Evolutionary conservation across 1,139 yeast species (phyloP), one percentile per base, ranked within the genome.

Genomic region (Hyphopichia fennica): DNA sequence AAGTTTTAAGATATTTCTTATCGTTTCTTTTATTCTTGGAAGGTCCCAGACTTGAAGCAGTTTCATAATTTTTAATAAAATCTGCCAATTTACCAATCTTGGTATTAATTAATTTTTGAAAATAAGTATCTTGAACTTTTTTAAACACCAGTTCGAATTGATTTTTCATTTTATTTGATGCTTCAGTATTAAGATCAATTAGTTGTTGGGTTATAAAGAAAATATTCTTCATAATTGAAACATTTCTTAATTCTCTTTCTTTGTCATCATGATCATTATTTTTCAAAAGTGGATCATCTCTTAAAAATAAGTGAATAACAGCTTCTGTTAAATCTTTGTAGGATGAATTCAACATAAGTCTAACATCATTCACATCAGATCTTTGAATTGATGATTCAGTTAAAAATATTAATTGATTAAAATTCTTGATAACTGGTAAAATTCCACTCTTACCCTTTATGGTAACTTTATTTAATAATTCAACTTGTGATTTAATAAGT

Each of bases 1-100:
- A 67, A 31, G 83, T 76, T 48, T 76, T 79, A 45, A 88, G 66
- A 19, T 79, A 75, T 39, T 80, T 75, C 52, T 77, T 76, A 47
- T 80, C 82, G 51, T 81, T 84, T 20, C 85, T 82, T 50, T 83
- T 85, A 47, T 84, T 80, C 48, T 73, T 77, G 1, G 84, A 74
- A 35, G 63, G 62, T 41, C 62, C 64, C 34, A 72, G 69, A 36
- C 71, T 75, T 5, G 72, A 58, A 20, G 82, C 61, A 2, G 77
- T 72, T 42, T 83, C 84, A 39, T 85, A 80, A 36, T 83, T 88
- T 37, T 75, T 75, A 4, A 89, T 78, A 58, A 87, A 84, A 25
- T 81, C 82, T 29, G 77, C 67, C 43, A 87, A 62, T 56, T 81
- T 84, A 5, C 89, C 95, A 58, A 87, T 54, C 41, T 62, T 60